phyloP scores from a whole-genome alignment of 2,329 filamentous ascomycete species.

The Fusarium heterosporum region DNA sequence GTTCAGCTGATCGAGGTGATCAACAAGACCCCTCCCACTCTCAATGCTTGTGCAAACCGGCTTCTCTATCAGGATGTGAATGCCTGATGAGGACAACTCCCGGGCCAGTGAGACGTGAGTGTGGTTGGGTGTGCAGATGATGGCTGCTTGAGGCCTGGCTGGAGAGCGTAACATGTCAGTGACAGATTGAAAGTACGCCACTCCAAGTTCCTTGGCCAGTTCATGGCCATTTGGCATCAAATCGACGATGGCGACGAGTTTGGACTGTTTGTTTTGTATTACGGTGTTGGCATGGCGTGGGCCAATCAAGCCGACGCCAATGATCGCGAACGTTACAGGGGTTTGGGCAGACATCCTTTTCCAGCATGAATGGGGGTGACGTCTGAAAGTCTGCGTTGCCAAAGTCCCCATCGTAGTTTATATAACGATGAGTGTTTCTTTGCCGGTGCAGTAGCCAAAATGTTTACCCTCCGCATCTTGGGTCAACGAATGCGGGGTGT shows the following conservation, averaged over 20 bases:
- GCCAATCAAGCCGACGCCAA: conserved; percentile 49
- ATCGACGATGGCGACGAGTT: conserved; percentile 50
- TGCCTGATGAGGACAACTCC: conserved; percentile 59
- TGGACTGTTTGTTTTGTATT: conserved; percentile 30
- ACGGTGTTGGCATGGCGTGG: conserved; percentile 50
- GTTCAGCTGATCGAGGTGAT: conserved; percentile 42
- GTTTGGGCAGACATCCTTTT: too few species aligned
- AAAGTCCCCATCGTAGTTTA: too few species aligned
- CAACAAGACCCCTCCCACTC: conserved; percentile 51
- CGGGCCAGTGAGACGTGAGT: conserved; percentile 65
- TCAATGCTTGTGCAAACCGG: conserved; percentile 60
- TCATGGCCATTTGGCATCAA: conserved; percentile 36
- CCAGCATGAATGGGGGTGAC: too few species aligned
- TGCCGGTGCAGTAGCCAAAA: too few species aligned
- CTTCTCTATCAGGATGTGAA: conserved; percentile 70
- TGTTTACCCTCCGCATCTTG: too few species aligned
- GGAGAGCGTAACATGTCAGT: conserved; percentile 55
- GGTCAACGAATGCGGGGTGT: too few species aligned
- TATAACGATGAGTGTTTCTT: too few species aligned
- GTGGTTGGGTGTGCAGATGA: conserved; percentile 70
- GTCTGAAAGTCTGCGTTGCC: too few species aligned
- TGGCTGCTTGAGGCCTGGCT: conserved; percentile 62
- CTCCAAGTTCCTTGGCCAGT: conserved; percentile 40
- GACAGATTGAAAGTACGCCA: conserved; percentile 50
- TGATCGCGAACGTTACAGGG: conserved; percentile 37